A percentile compares a stretch with the other conserved stretches of the same genome.
phyloP scores from a whole-genome alignment of 2,329 filamentous ascomycete species.

The Penicillium sp. region DNA sequence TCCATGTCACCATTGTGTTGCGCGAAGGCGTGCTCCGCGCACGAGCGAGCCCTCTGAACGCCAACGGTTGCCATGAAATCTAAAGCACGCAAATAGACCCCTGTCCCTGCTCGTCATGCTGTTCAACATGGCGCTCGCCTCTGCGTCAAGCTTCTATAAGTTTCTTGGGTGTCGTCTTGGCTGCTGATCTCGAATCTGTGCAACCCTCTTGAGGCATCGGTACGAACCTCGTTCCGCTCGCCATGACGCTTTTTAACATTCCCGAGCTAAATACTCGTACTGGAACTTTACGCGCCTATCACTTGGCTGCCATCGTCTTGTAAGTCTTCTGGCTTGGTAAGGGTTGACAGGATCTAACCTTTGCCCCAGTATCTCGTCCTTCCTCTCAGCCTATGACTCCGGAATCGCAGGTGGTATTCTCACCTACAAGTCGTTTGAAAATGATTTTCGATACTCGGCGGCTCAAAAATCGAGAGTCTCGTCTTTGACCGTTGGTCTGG shows the following conservation, averaged over 20 bases:
- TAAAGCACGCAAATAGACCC: slow-evolving; percentile 16
- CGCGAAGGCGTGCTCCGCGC: slow-evolving; percentile 12
- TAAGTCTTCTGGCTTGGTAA: slow-evolving; percentile 1
- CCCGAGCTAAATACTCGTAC: slow-evolving; percentile 20
- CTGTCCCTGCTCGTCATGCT: slow-evolving; percentile 6
- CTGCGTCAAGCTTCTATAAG: slow-evolving; percentile 5
- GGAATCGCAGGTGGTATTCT: slow-evolving; percentile 41
- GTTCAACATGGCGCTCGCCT: neutral
- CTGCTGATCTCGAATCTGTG: neutral
- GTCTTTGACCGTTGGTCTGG: slow-evolving; percentile 47
- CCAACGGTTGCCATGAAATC: neutral
- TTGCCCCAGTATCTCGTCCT: slow-evolving; percentile 17
- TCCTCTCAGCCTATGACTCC: slow-evolving; percentile 33
- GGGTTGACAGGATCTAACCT: neutral
- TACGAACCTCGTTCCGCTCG: slow-evolving; percentile 1
- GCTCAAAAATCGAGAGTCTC: slow-evolving; percentile 39
- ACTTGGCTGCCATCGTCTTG: slow-evolving; percentile 23
- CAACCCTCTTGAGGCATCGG: neutral
- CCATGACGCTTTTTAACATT: slow-evolving; percentile 17
- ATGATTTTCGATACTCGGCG: slow-evolving; percentile 38
- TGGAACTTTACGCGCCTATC: slow-evolving; percentile 22
- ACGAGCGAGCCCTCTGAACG: slow-evolving; percentile 3
- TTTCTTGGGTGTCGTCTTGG: slow-evolving; percentile 5
- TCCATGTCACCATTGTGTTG: neutral
- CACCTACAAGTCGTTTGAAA: slow-evolving; percentile 40